Base-by-base conservation (phyloP, 2,329 filamentous ascomycete genomes). In the Aspergillus oerlinghausenensis region DNA sequence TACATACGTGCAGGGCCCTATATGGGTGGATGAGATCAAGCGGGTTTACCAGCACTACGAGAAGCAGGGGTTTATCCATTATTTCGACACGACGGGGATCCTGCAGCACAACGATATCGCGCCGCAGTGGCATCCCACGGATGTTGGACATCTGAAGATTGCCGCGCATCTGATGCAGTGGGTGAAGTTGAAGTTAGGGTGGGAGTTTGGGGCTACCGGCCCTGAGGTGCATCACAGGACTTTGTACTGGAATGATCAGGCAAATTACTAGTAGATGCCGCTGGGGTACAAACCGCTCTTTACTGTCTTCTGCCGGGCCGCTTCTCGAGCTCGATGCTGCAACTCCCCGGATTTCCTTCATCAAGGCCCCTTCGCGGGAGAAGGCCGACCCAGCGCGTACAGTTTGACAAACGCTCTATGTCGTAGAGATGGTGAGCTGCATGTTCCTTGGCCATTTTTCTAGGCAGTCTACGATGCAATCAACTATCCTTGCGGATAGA, bases 71-170 rank as follows among this genome's bases (percentile, higher is more conserved):
- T 52, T 50, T 29, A 26, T 54, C 5, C 50, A 58, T 43, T 60
- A 84, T 62, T 86, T 86, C 71, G 82, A 85, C 63, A 85, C 81
- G 0, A 82, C 77, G 7, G 83, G 83, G 0, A 82, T 86, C 45
- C 64, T 86, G 64, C 81, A 85, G 62, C 82, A 86, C 62, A 85
- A 85, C 59, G 83, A 86, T 62, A 82, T 85, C 56, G 79, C 75
- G 1, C 82, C 83, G 10, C 75, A 77, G 58, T 84, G 75, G 59
- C 84, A 86, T 64, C 83, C 82, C 0, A 86, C 82, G 0, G 84
- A 86, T 63, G 78, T 84, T 6, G 82, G 83, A 0, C 80, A 84
- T 55, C 74, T 86, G 63, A 86, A 86, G 66, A 67, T 86, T 14
- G 83, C 83, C 2, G 84, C 80, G 62, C 82, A 85, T 62, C 64